phyloP scores from a whole-genome alignment of 176 grass and related monocot genomes.

The Bromus sterilis region DNA sequence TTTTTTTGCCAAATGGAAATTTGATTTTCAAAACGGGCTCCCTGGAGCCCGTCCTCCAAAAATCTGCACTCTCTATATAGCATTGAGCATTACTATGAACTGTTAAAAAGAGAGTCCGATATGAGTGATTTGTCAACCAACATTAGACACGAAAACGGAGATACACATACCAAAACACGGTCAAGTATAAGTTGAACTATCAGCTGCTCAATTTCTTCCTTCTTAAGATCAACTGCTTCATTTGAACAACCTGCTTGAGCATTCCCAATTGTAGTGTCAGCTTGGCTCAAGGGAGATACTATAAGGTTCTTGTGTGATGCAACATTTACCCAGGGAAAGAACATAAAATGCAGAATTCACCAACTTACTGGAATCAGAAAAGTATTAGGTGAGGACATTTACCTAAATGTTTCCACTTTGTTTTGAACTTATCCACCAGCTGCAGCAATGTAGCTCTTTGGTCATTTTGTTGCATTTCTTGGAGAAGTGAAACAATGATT shows the following conservation, averaged over 20 bases:
- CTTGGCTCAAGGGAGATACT: neutral
- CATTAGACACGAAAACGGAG: neutral
- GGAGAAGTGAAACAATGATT: conserved; percentile 48
- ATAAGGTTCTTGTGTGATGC: neutral
- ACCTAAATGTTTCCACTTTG: conserved; percentile 67
- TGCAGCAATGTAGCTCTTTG: conserved; percentile 89
- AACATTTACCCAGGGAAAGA: neutral
- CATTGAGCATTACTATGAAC: neutral
- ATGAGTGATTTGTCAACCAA: neutral
- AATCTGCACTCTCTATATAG: too few species aligned
- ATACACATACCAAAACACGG: conserved; percentile 65
- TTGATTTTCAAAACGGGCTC: too few species aligned
- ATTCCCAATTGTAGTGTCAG: conserved; percentile 15
- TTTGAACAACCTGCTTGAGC: conserved; percentile 45
- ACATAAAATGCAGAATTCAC: neutral
- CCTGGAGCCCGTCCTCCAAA: too few species aligned
- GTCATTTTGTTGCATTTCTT: conserved; percentile 54
- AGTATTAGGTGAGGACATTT: neutral
- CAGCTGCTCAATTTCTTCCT: conserved; percentile 80
- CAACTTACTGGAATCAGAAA: neutral
- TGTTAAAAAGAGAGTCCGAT: neutral
- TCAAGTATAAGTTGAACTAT: conserved; percentile 80
- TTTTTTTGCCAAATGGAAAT: too few species aligned
- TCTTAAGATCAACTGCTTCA: conserved; percentile 60
- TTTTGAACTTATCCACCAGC: conserved; percentile 71